Conservation (phyloP, 768 basidiomycete species). For the Pleurotus salmoneostramineus region DNA sequence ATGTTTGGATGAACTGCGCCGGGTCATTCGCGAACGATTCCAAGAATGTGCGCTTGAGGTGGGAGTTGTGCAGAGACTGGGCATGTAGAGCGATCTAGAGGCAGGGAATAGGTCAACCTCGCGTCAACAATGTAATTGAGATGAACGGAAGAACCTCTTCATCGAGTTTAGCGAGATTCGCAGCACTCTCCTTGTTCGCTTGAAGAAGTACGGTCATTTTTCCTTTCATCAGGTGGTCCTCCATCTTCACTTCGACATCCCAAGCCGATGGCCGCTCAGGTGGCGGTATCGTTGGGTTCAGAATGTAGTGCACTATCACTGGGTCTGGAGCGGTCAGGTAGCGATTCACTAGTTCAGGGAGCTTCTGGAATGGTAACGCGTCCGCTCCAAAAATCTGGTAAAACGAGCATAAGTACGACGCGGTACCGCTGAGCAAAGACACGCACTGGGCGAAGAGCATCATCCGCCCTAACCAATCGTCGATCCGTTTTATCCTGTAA, state of each 20-base stretch:
- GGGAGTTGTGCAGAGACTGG: constrained; percentile 83
- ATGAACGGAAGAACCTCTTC: constrained; percentile 64
- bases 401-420: not conserved
- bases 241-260: constrained; percentile 87
- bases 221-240: constrained; percentile 70
- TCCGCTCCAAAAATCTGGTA: constrained; percentile 70
- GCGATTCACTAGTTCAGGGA: constrained; percentile 84
- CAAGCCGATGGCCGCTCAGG: constrained; percentile 75
- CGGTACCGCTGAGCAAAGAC: not conserved
- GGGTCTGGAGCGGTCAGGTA: constrained; percentile 78
- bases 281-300: constrained; percentile 58
- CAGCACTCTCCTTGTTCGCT: constrained; percentile 66
- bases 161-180: constrained; percentile 69
- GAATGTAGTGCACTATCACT: constrained; percentile 70
- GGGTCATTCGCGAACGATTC: constrained; percentile 79
- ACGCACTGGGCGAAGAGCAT: constrained; percentile 58
- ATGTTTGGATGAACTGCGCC: constrained; percentile 78
- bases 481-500: constrained; percentile 83
- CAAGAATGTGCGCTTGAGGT: constrained; percentile 84
- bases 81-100: constrained; percentile 75
- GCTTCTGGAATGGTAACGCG: constrained; percentile 65
- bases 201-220: constrained; percentile 71
- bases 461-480: constrained; percentile 66
- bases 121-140: not conserved
- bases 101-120: not conserved